Percentiles rank a stretch among this genome's conserved stretches.
Evolutionary conservation across 768 basidiomycete species (phyloP).

Genomic region (Leccinum disarticulatum): DNA sequence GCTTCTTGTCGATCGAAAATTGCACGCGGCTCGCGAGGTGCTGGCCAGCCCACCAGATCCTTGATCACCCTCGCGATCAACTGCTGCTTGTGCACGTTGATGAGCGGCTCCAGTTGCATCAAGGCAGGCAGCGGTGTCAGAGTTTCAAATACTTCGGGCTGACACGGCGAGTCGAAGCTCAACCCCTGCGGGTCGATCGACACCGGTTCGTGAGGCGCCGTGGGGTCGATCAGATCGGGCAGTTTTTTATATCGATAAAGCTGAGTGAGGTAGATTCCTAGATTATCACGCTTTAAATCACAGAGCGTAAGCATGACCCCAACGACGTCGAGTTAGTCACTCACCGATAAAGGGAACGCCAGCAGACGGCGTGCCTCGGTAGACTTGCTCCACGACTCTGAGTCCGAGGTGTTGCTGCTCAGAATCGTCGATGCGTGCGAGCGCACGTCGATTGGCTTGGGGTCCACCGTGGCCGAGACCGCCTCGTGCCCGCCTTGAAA

Average conservation of each 20-base stretch:
- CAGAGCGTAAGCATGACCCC: not conserved
- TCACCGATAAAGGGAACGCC: slow-evolving; percentile 85
- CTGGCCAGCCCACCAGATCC: slow-evolving; percentile 75
- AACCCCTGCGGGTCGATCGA: slow-evolving; percentile 62
- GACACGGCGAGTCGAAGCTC: slow-evolving; percentile 66
- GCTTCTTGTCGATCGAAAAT: slow-evolving; percentile 68
- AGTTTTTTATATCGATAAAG: slow-evolving; percentile 62
- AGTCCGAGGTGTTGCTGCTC: slow-evolving; percentile 45
- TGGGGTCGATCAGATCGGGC: slow-evolving; percentile 82
- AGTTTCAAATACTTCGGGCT: slow-evolving; percentile 85
- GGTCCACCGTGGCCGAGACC: slow-evolving; percentile 62
- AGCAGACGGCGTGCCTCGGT: slow-evolving; percentile 46
- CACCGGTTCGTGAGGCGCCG: slow-evolving; percentile 68
- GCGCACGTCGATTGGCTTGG: slow-evolving; percentile 56
- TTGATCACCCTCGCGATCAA: slow-evolving; percentile 80
- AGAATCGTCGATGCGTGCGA: slow-evolving; percentile 55
- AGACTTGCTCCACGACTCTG: slow-evolving; percentile 37
- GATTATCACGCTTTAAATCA: not conserved
- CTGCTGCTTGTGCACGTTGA: slow-evolving; percentile 88
- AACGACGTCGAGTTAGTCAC: slow-evolving; percentile 20
- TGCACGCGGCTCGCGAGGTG: slow-evolving; percentile 76
- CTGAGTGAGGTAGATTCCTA: slow-evolving; percentile 78
- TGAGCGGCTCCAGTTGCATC: slow-evolving; percentile 82
- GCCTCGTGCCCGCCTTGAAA: slow-evolving; percentile 72
- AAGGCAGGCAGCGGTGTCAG: slow-evolving; percentile 69